Conservation (phyloP, 2,329 filamentous ascomycete species). For the Penicillium corylophilum region DNA sequence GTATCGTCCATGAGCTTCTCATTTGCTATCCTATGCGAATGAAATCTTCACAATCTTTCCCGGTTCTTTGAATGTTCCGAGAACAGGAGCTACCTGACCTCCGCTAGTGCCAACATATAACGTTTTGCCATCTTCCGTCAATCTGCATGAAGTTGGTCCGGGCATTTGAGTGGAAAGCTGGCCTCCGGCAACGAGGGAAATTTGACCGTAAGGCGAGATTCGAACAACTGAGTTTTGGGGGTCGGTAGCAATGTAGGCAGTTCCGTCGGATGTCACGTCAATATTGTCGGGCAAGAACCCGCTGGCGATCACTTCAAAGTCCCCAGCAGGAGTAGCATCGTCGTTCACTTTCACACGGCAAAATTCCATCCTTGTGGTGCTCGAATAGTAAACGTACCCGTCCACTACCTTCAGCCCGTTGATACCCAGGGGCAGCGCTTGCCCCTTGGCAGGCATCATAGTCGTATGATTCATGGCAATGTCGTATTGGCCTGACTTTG, state of each 20-base stretch:
- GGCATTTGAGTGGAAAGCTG: constrained; percentile 23
- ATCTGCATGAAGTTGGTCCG: constrained; percentile 18
- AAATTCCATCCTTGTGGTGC: constrained; percentile 23
- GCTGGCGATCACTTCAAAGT: constrained; percentile 24
- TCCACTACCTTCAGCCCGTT: constrained; percentile 17
- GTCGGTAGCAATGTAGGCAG: constrained; percentile 22
- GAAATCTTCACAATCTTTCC: constrained; percentile 21
- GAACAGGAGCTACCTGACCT: constrained; percentile 23
- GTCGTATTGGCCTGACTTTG: constrained; percentile 16
- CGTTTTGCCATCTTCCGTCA: constrained; percentile 15
- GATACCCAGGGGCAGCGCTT: constrained; percentile 21
- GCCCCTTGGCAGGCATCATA: constrained; percentile 20
- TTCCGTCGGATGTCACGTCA: constrained; percentile 20
- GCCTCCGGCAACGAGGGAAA: constrained; percentile 22
- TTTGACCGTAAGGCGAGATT: constrained; percentile 20
- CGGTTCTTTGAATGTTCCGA: constrained; percentile 23
- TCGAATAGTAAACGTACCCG: constrained; percentile 25
- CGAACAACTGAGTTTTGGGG: constrained; percentile 26
- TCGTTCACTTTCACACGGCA: constrained; percentile 20
- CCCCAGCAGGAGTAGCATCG: constrained; percentile 15
- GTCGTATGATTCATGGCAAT: constrained; percentile 22
- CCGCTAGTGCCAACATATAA: constrained; percentile 28
- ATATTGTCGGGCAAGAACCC: constrained; percentile 24
- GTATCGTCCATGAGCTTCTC: neutral
- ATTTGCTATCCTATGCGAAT: neutral